phyloP scores from a whole-genome alignment of 805 yeast genomes.

The Hanseniaspora valbyensis region DNA sequence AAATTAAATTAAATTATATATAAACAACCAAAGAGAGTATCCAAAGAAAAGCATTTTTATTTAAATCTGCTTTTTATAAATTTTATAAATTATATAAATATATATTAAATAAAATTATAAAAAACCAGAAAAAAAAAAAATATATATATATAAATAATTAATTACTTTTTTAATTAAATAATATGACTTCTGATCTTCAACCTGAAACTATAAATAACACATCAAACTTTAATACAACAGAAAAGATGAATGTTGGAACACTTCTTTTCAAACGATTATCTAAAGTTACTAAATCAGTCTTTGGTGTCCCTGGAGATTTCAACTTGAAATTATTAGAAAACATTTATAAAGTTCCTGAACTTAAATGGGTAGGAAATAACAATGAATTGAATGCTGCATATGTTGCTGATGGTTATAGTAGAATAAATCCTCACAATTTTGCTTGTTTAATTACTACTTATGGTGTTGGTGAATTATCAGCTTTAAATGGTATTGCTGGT shows the following conservation, averaged over 20 bases:
- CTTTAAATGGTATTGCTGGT: constrained; percentile 73
- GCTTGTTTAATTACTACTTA: constrained; percentile 58
- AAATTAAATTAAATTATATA: too few species aligned
- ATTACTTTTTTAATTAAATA: too few species aligned
- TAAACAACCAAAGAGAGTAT: too few species aligned
- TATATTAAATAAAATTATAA: too few species aligned
- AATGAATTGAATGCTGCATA: constrained; percentile 86
- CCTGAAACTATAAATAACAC: background rate
- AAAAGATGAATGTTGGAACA: constrained; percentile 46
- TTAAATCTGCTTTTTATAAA: too few species aligned
- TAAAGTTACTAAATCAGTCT: constrained; percentile 47
- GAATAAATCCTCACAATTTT: constrained; percentile 43
- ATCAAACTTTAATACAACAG: background rate
- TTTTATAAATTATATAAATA: too few species aligned
- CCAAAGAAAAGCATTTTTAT: too few species aligned
- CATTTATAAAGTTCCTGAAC: constrained; percentile 35
- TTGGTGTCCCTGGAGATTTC: constrained; percentile 76
- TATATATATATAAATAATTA: too few species aligned
- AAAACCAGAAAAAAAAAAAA: too few species aligned
- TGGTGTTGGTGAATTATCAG: constrained; percentile 86
- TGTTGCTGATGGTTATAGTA: constrained; percentile 81
- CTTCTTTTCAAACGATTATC: constrained; percentile 51
- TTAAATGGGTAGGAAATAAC: constrained; percentile 66
- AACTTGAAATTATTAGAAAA: constrained; percentile 59
- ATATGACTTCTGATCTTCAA: background rate